Evolutionary conservation across 441 rosid species (phyloP), one percentile per base, ranked within the genome.

Genomic region (Gossypium gossypioides): DNA sequence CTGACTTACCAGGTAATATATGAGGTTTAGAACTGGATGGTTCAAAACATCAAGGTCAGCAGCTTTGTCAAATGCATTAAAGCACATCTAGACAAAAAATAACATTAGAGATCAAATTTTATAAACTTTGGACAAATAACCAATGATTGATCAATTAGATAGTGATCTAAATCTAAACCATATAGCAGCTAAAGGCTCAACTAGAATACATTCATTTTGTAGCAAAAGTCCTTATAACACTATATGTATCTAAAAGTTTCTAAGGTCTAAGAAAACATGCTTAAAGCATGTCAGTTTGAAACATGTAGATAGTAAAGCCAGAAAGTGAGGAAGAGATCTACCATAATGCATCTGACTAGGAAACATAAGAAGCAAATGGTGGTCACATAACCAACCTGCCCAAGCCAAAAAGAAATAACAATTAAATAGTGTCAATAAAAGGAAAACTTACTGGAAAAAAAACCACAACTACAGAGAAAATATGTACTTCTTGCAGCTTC

Each of bases 351-450:
- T 82, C 98, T 79, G 79, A 91, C 71, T 52, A 94, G 91, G 86
- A 94, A 94, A 83, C 98, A 91, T 19, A 87, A 70, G 84, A 88
- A 94, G 74, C 97, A 91, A 50, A 92, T 91, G 25, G 96, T 85
- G 60, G 97, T 91, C 79, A 90, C 97, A 65, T 88, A 94, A 68
- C 98, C 98, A 78, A 91, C 98, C 98, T 93, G 85, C 81, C 72
- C 78, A 64, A 80, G 64, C 67, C 50, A 72, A 71, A 80, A 70
- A 57, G 24, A n/a, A 15, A 56, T 1, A 40, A 19, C 42, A 9
- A 55, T 15, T 18, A 66, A 64, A 19, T 22, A 15, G 40, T 15
- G 57, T 59, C 15, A 32, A 52, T 6, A 51, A 12, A 52, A 67
- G 50, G 54, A 4, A n/a, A 29, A 62, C 19, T 1, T 3, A 51